Conservation (phyloP, 768 basidiomycete species). For the Russula vinacea region DNA sequence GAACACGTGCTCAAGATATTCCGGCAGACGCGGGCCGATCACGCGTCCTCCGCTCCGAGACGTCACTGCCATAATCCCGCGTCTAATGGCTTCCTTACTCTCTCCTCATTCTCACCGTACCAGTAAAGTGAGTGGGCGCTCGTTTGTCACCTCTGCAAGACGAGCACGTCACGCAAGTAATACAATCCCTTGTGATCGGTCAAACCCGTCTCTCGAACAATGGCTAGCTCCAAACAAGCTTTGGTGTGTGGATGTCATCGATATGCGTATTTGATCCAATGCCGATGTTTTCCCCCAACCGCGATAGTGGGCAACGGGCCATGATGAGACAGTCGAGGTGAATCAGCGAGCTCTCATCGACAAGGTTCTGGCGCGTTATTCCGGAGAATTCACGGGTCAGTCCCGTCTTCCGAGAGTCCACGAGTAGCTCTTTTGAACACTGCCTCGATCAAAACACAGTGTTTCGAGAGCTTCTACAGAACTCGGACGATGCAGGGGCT, state of each 20-base stretch:
- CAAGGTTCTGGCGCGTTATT: slow-evolving; percentile 94
- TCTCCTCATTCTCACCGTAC: not conserved
- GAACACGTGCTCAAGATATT: not conserved
- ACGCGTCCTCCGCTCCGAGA: not conserved
- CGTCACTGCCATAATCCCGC: not conserved
- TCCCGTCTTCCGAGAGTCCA: not conserved
- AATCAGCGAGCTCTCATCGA: slow-evolving; percentile 96
- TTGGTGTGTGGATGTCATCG: slow-evolving; percentile 12
- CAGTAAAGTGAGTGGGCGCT: not conserved
- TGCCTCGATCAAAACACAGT: slow-evolving; percentile 39
- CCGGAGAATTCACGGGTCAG: slow-evolving; percentile 83
- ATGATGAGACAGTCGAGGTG: slow-evolving; percentile 83
- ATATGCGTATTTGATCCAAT: not conserved
- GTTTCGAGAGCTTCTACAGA: slow-evolving; percentile 86
- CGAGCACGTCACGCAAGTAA: not conserved
- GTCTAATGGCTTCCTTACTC: not conserved
- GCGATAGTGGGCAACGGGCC: slow-evolving; percentile 51
- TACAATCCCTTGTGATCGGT: not conserved
- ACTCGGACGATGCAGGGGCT: slow-evolving; percentile 89
- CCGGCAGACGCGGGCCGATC: not conserved
- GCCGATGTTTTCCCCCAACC: slow-evolving; percentile 4
- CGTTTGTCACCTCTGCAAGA: not conserved
- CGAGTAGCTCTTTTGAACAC: not conserved
- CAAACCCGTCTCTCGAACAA: not conserved
- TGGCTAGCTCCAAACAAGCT: slow-evolving; percentile 21